A percentile compares a stretch with the other conserved stretches of the same genome.
These are phyloP conservation scores for Debaryomyces nepalensis DNA, from an alignment of 1,139 yeast genomes.

Conservation along the genomic window DNA sequence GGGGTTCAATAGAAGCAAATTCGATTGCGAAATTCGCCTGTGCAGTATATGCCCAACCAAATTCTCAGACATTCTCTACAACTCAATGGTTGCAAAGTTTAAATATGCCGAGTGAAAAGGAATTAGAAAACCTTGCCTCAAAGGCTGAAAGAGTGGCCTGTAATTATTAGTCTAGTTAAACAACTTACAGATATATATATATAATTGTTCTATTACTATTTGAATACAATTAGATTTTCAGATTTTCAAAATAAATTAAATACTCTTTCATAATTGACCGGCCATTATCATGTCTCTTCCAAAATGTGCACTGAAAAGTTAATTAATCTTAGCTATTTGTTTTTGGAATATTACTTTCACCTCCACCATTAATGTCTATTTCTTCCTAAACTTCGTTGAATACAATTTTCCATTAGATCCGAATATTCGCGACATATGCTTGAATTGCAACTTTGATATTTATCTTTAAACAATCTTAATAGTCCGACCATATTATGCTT, in stretches of 20 bases:
- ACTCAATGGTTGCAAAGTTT: constrained; percentile 10
- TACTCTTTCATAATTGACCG: too few relatives aligned
- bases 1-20: constrained; percentile 11
- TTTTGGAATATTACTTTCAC: too few relatives aligned
- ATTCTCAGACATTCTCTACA: constrained; percentile 8
- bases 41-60: constrained; percentile 13
- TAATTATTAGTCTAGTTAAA: not conserved
- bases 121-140: not conserved
- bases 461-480: constrained; percentile 51
- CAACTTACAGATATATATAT: too few relatives aligned
- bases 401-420: constrained; percentile 50
- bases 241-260: too few relatives aligned
- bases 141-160: constrained; percentile 3
- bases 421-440: constrained; percentile 64
- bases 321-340: too few relatives aligned
- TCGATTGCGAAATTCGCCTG: constrained; percentile 14
- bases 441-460: constrained; percentile 57
- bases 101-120: constrained; percentile 10
- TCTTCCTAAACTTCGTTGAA: constrained; percentile 49
- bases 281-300: too few relatives aligned
- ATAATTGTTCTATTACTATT: not conserved
- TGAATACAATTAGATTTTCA: too few relatives aligned
- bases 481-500: constrained; percentile 60
- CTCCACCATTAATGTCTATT: constrained; percentile 48
- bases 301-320: too few relatives aligned